Evolutionary conservation across 176 grass and related monocot species (phyloP), one percentile per base, ranked within the genome.

Genomic region (Oryza nivara): DNA sequence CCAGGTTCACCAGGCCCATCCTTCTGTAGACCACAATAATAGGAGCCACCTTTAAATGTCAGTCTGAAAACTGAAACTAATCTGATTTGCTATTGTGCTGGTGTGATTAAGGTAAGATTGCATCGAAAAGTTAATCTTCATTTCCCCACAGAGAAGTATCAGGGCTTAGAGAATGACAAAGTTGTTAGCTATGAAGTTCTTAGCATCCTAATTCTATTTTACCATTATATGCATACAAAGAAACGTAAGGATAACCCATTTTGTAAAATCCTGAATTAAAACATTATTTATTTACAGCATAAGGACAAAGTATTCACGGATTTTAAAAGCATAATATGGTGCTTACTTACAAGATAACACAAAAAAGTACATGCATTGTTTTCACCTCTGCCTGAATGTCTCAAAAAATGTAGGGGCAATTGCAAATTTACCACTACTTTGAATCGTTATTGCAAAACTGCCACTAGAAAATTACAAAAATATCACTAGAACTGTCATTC

Each of bases 1-100:
- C 96, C 96, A 58, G 96, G 88, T 83, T 92, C 96, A 88, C 96
- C 96, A 87, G 96, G 96, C 32, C 93, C 96, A 74, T 94, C 93
- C 80, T 96, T 99, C 96, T 99, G 80, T 81, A 83, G 46, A 81
- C 19, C 36, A 34, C n/a, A 81, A 64, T 75, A 61, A 83, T 2
- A 74, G 3, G 51, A 72, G 28, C 26, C 20, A 75, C 44, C 14
- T 40, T 25, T 61, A 10, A 28, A 60, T 60, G 7, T 65, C 25
- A 83, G 6, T 63, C 1, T 63, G 54, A 58, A n/a, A 58, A 58
- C 54, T 58, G 54, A 77, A 76, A 75, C 30, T 63, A 87, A 82
- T 70, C 19, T 51, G 6, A 70, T 49, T 28, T 65, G 17, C 48
- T 65, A 9, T 22, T 16, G 15, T 30, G 7, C 2, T 28, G 3